Evolutionary conservation across 1,139 yeast genomes (phyloP).

Genomic region (Taiozyma sp.): DNA sequence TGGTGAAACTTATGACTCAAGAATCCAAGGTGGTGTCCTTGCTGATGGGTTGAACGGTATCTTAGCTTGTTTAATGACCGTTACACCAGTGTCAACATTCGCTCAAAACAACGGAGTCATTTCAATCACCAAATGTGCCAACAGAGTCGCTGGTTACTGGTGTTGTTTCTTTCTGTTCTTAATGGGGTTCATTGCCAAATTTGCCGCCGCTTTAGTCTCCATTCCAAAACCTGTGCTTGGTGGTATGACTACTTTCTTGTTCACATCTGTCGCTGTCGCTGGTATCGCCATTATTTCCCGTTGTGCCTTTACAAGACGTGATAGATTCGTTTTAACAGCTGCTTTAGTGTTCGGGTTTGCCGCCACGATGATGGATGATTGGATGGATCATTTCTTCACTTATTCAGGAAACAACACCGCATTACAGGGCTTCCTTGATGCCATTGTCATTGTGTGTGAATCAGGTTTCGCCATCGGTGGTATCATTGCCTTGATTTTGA

Average conservation of each 20-base stretch:
- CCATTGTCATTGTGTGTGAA: constrained; percentile 76
- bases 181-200: constrained; percentile 85
- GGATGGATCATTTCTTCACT: constrained; percentile 75
- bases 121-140: constrained; percentile 85
- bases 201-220: constrained; percentile 82
- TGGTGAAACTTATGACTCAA: constrained; percentile 72
- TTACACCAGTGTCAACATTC: constrained; percentile 82
- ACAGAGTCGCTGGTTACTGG: constrained; percentile 82
- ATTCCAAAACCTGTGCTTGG: constrained; percentile 84
- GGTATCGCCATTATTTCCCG: constrained; percentile 76
- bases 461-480: constrained; percentile 86
- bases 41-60: constrained; percentile 74
- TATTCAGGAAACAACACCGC: constrained; percentile 61
- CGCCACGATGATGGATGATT: constrained; percentile 63
- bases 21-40: constrained; percentile 87
- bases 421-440: constrained; percentile 68
- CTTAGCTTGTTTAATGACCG: constrained; percentile 65
- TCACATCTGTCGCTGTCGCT: constrained; percentile 82
- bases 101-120: constrained; percentile 96
- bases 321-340: constrained; percentile 76
- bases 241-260: constrained; percentile 88
- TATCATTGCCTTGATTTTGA: constrained; percentile 66
- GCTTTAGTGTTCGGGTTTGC: constrained; percentile 76
- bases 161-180: constrained; percentile 75
- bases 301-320: constrained; percentile 78